Percentiles rank a stretch among this genome's conserved stretches.
phyloP scores from a whole-genome alignment of 2,329 filamentous ascomycete genomes.

The Juglanconis sp. region DNA sequence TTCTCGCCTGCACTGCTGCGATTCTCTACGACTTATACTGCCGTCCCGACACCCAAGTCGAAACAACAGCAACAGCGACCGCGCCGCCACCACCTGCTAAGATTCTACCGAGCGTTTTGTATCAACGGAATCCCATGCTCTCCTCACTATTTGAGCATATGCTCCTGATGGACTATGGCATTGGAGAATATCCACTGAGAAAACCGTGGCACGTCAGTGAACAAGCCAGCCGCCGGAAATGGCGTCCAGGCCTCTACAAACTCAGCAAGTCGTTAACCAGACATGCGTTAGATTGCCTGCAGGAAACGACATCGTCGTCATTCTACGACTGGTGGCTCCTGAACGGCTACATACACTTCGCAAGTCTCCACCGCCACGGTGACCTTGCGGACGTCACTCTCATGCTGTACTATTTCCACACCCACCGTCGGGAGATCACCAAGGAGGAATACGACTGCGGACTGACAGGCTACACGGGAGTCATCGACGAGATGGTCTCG shows the following conservation, averaged over 20 bases:
- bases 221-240: too few species aligned
- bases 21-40: not conserved
- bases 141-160: conserved; percentile 1
- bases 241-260: too few species aligned
- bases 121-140: too few species aligned
- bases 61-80: not conserved
- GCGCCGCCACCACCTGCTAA: not conserved
- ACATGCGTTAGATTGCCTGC: too few species aligned
- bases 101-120: not conserved
- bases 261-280: too few species aligned
- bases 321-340: too few species aligned
- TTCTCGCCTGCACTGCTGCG: not conserved
- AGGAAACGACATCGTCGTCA: too few species aligned
- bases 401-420: conserved; percentile 11
- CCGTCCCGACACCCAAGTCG: not conserved
- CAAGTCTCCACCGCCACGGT: too few species aligned
- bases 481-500: conserved; percentile 16
- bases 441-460: not conserved
- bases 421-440: not conserved
- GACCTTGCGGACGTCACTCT: not conserved
- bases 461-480: conserved; percentile 14
- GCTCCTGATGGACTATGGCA: not conserved
- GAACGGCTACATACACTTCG: too few species aligned
- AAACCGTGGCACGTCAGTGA: not conserved
- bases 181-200: not conserved